A percentile compares a stretch with the other conserved stretches of the same genome.
Evolutionary conservation across 1,284 basidiomycete species (phyloP).

Genomic region (Puccinia brachypodii): DNA sequence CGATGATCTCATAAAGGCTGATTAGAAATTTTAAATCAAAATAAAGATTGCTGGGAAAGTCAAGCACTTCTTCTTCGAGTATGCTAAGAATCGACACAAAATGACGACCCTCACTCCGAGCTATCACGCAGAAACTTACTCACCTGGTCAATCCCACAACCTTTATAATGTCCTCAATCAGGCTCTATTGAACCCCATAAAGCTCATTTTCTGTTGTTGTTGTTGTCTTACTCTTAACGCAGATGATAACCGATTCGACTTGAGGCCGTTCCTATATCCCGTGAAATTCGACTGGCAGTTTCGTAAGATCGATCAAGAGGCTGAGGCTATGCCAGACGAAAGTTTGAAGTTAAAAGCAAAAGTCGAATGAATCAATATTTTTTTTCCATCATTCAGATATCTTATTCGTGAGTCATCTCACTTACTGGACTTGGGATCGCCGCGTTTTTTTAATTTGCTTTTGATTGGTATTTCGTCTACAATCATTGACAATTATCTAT

Average conservation of each 20-base stretch:
- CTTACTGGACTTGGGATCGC: too few species aligned
- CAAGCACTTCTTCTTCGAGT: conserved; percentile 44
- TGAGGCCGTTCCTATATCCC: conserved; percentile 45
- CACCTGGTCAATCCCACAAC: conserved; percentile 23
- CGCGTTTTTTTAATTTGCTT: not conserved
- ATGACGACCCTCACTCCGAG: conserved; percentile 48
- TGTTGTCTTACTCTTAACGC: not conserved
- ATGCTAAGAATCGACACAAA: conserved; percentile 47
- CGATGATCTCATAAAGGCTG: not conserved
- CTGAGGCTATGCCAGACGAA: conserved; percentile 39
- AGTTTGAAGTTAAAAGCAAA: conserved; percentile 45
- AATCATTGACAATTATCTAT: not conserved
- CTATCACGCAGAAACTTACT: conserved; percentile 47
- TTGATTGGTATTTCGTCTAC: too few species aligned
- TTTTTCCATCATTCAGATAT: not conserved
- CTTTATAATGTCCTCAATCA: not conserved
- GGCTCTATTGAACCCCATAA: not conserved
- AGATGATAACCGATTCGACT: conserved; percentile 49
- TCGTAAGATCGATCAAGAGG: conserved; percentile 34
- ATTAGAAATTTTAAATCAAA: not conserved
- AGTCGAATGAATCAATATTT: conserved; percentile 22
- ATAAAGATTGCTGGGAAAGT: conserved; percentile 45
- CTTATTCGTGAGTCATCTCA: not conserved
- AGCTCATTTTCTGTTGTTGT: not conserved
- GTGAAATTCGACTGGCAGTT: conserved; percentile 47